Evolutionary conservation across 2,329 filamentous ascomycete species (phyloP), one percentile per base, ranked within the genome.

Genomic region (Stachybotrys elegans): DNA sequence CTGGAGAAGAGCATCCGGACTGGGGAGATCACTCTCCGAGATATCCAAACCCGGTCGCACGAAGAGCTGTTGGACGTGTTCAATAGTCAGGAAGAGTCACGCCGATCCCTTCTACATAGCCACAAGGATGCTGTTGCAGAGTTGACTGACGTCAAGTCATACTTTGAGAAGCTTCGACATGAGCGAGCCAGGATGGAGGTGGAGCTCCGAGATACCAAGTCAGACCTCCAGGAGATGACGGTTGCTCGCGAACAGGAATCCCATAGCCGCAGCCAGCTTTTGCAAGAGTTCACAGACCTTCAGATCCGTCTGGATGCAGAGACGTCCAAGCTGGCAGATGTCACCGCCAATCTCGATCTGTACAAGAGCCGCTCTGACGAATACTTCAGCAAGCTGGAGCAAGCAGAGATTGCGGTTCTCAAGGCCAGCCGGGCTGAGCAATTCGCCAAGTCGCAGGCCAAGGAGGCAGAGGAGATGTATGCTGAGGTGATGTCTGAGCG

Each of bases 371-470:
- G 92, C 35, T 87, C 92, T 4, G 90, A 97, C 59, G 92, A 97
- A 61, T 97, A 98, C 66, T 98, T 96, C 68, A 87, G 83, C 71
- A 96, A 95, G 67, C 80, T 98, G 17, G 92, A 98, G 65, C 92
- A 97, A 61, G 93, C 93, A 14, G 92, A 98, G 64, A 94, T 97
- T 52, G 84, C 91, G 1, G 91, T 97, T 16, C 78, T 98, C 51
- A 96, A 96, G 64, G 92, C 92, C 14, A 85, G 79, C 48, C 81
- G 92, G 20, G 92, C 93, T 0, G 92, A 97, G 66, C 89, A 95
- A 56, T 96, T 97, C 62, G 92, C 92, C 45, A 94, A 88, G 65
- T 76, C 86, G 1, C 92, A 96, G 61, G 87, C 88, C 9, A 84
- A 82, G 57, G 92, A 98, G 67, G 86, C 90, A 0, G 93, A 97